Evolutionary conservation across 148 eudicot species (phyloP).

Genomic region (Amaranthus cruentus): DNA sequence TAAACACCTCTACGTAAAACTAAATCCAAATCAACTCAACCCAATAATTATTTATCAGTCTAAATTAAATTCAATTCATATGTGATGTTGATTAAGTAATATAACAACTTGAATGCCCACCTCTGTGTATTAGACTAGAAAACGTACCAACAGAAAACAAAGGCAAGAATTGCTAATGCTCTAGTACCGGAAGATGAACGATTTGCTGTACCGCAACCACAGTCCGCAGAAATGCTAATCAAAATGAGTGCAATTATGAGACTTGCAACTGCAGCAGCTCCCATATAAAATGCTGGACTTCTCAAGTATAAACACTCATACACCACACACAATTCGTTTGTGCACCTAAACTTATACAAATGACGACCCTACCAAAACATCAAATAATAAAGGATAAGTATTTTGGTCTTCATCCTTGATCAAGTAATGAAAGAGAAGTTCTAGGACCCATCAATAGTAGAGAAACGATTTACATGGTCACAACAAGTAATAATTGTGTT

Average conservation of each 20-base stretch:
- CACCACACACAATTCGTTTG: background rate
- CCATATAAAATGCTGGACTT: slow-evolving; percentile 21
- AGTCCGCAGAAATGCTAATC: slow-evolving; percentile 21
- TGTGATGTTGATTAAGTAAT: too few relatives aligned
- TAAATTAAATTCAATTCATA: too few relatives aligned
- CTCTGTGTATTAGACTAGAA: background rate
- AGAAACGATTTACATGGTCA: too few relatives aligned
- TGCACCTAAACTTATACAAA: slow-evolving; percentile 6
- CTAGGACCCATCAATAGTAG: too few relatives aligned
- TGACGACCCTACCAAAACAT: slow-evolving; percentile 9
- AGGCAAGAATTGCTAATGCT: slow-evolving; percentile 15
- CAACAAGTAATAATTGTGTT: too few relatives aligned
- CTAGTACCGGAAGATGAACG: slow-evolving; percentile 11
- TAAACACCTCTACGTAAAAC: too few relatives aligned
- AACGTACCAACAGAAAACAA: slow-evolving; percentile 21
- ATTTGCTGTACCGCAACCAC: slow-evolving; percentile 17
- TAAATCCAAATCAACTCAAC: too few relatives aligned
- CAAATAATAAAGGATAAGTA: background rate
- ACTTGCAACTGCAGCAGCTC: slow-evolving; percentile 10
- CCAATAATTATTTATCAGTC: too few relatives aligned
- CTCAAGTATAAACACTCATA: slow-evolving; percentile 18
- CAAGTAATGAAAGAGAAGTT: too few relatives aligned
- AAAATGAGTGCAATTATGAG: slow-evolving; percentile 19
- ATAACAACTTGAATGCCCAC: background rate
- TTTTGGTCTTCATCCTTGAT: too few relatives aligned